Conservation (phyloP, 2,329 filamentous ascomycete genomes). For the Teratosphaeria nubilosa region DNA sequence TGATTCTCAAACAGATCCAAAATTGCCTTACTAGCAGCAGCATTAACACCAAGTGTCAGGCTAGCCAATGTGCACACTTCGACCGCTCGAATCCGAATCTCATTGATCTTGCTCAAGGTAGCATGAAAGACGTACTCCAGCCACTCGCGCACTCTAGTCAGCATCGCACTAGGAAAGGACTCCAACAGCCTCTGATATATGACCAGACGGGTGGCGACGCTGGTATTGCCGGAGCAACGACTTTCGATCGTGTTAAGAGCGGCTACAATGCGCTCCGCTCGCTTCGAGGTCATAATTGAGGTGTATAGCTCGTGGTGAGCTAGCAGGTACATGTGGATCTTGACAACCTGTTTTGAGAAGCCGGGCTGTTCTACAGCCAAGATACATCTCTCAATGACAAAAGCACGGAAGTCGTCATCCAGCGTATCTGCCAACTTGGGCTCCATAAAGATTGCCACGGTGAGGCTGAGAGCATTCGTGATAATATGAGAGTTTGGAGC, state of each 20-base stretch:
- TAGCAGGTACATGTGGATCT: conserved; percentile 70
- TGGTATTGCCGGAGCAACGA: conserved; percentile 67
- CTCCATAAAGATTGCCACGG: conserved; percentile 67
- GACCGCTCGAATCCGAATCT: conserved; percentile 67
- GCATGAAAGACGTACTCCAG: conserved; percentile 71
- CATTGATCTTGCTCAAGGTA: conserved; percentile 67
- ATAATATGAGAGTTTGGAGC: conserved; percentile 56
- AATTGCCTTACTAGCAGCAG: conserved; percentile 55
- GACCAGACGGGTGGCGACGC: conserved; percentile 63
- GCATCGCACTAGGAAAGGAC: conserved; percentile 62
- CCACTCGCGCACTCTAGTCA: conserved; percentile 62
- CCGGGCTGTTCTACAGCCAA: conserved; percentile 57
- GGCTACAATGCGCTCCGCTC: conserved; percentile 60
- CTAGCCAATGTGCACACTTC: conserved; percentile 62
- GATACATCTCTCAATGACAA: conserved; percentile 73
- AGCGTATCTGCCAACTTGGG: conserved; percentile 60
- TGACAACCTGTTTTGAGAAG: conserved; percentile 65
- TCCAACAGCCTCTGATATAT: conserved; percentile 70
- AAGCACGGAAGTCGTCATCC: conserved; percentile 66
- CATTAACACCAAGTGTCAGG: conserved; percentile 58
- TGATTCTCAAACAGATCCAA: conserved; percentile 50
- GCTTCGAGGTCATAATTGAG: conserved; percentile 62
- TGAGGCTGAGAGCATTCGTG: conserved; percentile 66
- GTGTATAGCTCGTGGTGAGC: conserved; percentile 68
- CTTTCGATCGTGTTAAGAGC: conserved; percentile 63